A percentile compares a stretch with the other conserved stretches of the same genome.
Evolutionary conservation across 768 basidiomycete genomes (phyloP).

Genomic region (Termitomyces sp.): DNA sequence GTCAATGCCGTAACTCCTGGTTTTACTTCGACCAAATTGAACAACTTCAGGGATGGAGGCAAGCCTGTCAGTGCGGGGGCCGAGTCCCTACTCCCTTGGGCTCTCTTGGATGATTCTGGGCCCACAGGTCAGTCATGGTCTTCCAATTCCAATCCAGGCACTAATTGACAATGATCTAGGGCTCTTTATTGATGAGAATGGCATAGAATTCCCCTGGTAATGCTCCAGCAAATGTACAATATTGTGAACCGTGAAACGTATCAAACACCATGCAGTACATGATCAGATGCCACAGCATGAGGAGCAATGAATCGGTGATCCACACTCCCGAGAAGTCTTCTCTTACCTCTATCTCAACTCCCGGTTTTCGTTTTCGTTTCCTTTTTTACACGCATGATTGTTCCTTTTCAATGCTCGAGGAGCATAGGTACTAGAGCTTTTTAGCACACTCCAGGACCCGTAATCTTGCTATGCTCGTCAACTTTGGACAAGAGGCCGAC

Average conservation of each 20-base stretch:
- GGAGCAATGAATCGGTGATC: neutral
- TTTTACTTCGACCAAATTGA: constrained; percentile 43
- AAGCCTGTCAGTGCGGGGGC: constrained; percentile 34
- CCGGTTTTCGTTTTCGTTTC: neutral
- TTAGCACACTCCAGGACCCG: neutral
- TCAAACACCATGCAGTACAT: neutral
- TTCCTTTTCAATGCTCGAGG: neutral
- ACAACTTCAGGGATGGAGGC: constrained; percentile 32
- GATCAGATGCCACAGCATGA: neutral
- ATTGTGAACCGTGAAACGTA: neutral
- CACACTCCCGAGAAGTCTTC: neutral
- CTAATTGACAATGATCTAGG: constrained; percentile 13
- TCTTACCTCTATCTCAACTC: neutral
- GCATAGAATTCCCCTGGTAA: constrained; percentile 22
- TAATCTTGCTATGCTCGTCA: neutral
- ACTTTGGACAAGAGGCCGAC: neutral
- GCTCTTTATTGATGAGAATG: constrained; percentile 30
- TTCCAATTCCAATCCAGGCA: neutral
- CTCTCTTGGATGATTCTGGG: constrained; percentile 35
- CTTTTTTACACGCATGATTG: too few species aligned
- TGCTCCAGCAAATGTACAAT: neutral
- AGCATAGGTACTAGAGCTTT: neutral
- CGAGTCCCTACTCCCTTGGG: constrained; percentile 33
- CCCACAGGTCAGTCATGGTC: constrained; percentile 29
- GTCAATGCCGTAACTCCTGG: constrained; percentile 67